Conservation (phyloP, 2,329 filamentous ascomycete species). For the Pleoardoris graminearum region DNA sequence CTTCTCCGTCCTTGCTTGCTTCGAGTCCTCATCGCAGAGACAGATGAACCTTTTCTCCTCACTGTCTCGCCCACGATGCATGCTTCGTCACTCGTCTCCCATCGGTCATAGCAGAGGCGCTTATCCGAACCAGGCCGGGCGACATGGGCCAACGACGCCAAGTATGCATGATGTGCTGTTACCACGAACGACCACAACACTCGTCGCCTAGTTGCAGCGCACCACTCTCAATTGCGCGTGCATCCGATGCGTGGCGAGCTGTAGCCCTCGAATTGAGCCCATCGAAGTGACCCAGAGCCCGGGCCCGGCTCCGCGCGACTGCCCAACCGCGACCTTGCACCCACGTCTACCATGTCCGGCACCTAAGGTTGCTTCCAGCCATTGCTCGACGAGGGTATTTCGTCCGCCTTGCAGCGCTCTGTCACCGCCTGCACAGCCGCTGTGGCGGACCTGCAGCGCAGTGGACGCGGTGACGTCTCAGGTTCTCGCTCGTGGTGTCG, state of each 20-base stretch:
- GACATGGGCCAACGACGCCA: constrained; percentile 6
- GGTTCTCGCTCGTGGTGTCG: constrained; percentile 1
- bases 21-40: background rate
- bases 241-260: background rate
- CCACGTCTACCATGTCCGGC: constrained; percentile 9
- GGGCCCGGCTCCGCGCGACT: background rate
- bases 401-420: constrained; percentile 5
- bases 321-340: background rate
- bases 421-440: constrained; percentile 13
- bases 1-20: constrained; percentile 2
- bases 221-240: constrained; percentile 6
- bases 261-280: background rate
- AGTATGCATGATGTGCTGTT: constrained; percentile 6
- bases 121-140: constrained; percentile 1
- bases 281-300: background rate
- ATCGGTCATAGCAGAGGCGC: background rate
- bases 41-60: background rate
- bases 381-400: constrained; percentile 4
- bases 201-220: constrained; percentile 6
- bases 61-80: background rate
- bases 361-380: constrained; percentile 7
- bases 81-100: background rate
- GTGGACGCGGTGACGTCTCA: constrained; percentile 15
- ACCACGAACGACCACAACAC: constrained; percentile 2
- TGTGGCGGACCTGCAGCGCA: constrained; percentile 8